Base-by-base conservation (phyloP, 306 rosid genomes). In the Casuarina cunninghamiana region DNA sequence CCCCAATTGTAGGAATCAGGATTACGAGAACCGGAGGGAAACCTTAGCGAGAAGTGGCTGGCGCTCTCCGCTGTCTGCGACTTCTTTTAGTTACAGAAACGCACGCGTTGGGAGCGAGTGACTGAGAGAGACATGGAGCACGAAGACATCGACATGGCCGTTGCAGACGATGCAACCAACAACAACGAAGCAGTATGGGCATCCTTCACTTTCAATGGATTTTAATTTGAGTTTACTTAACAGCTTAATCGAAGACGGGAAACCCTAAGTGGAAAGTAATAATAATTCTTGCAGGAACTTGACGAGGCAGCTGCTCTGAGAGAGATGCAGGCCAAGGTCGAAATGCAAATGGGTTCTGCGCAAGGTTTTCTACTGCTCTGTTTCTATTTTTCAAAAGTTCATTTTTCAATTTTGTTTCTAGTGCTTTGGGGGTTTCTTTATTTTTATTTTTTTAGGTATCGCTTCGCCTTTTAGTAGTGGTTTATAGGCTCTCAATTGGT, bases 321-420 rank as follows among this genome's bases (percentile, higher is more conserved):
- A n/a, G 90, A 90, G 84, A 90, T 90, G 90, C 95, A 90, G 65
- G 95, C 90, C 61, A 90, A 86, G 83, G 91, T 90, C 75, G 89
- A 85, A 79, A 81, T 83, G 81, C 88, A 91, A 19, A 87, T 88
- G 93, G 88, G 89, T 77, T 82, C 91, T 49, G 82, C 67, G 12
- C 91, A 85, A 85, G 93, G 96, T 88, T 51, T 57, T 45, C 1
- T 17, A 10, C 17, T 12, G 5, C 43, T 48, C 2, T 6, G 19
- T 53, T 2, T 13, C 1, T 62, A 0, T 61, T 62, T 39, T 2
- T 19, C 17, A 17, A 53, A 58, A 26, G 21, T 57, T 57, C 10
- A 2, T n/a, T 58, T 58, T 10, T 58, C 26, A 58, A 57, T 8
- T 13, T 7, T 21, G 26, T 11, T 58, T 58, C 65, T 26, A 26